Evolutionary conservation across 2,329 filamentous ascomycete genomes (phyloP).

Genomic region (Colletotrichum tofieldiae): DNA sequence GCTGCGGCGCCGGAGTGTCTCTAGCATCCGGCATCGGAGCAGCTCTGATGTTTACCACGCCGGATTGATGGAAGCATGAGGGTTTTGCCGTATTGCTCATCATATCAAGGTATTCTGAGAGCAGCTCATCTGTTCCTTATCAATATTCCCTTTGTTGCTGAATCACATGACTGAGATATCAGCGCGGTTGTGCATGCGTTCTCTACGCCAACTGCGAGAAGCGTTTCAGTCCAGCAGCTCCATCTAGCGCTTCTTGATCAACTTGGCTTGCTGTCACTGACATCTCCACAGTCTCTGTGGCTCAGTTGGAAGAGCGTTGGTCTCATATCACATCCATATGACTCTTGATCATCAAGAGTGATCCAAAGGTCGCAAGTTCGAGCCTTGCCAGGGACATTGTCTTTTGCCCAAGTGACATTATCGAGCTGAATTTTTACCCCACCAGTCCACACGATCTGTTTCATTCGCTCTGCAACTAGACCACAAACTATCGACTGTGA

Average conservation of each 20-base stretch:
- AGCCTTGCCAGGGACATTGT: slow-evolving; percentile 39
- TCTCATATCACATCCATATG: slow-evolving; percentile 38
- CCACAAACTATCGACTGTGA: too few relatives aligned
- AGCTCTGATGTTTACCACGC: background rate
- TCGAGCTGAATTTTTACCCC: too few relatives aligned
- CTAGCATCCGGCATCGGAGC: slow-evolving; percentile 18
- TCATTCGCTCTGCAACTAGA: too few relatives aligned
- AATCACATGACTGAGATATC: too few relatives aligned
- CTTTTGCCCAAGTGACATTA: slow-evolving; percentile 1
- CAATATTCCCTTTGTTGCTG: background rate
- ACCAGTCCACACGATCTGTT: too few relatives aligned
- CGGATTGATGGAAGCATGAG: background rate
- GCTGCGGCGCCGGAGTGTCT: background rate
- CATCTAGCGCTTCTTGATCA: background rate
- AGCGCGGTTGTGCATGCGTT: background rate
- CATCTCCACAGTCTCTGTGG: slow-evolving; percentile 35
- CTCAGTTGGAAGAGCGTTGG: slow-evolving; percentile 43
- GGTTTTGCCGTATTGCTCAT: background rate
- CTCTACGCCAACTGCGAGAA: background rate
- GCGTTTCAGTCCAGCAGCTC: background rate
- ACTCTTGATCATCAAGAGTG: slow-evolving; percentile 25
- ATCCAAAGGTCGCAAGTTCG: slow-evolving; percentile 43
- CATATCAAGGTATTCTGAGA: background rate
- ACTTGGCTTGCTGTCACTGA: accelerated
- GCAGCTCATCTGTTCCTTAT: background rate